Percentiles rank a stretch among this genome's conserved stretches.
Evolutionary conservation across 2,329 filamentous ascomycete species (phyloP).

Genomic region (Ustulina deusta): DNA sequence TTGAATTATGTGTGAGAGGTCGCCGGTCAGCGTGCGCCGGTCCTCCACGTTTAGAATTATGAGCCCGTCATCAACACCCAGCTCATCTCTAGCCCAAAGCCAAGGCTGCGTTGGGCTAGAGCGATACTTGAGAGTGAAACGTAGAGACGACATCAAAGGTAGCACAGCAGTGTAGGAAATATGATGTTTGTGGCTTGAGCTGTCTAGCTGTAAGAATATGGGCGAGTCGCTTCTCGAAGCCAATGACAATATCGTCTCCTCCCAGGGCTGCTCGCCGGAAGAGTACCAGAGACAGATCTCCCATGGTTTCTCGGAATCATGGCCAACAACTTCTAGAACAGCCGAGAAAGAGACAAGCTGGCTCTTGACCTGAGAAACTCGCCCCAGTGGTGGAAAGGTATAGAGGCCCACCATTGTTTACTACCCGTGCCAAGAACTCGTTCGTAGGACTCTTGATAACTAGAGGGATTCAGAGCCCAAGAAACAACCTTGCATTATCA

Average conservation of each 20-base stretch:
- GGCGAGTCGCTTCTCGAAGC: conserved; percentile 53
- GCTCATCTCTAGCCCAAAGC: conserved; percentile 77
- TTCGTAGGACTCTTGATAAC: neutral
- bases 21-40: conserved; percentile 46
- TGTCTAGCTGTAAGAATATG: conserved; percentile 62
- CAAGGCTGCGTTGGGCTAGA: conserved; percentile 65
- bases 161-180: conserved; percentile 69
- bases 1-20: conserved; percentile 67
- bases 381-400: conserved; percentile 78
- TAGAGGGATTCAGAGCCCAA: neutral
- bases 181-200: conserved; percentile 52
- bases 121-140: conserved; percentile 80
- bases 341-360: conserved; percentile 71
- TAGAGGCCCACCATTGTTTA: conserved; percentile 54
- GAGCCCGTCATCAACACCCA: conserved; percentile 71
- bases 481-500: neutral
- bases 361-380: conserved; percentile 71
- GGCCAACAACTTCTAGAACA: conserved; percentile 73
- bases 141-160: conserved; percentile 60
- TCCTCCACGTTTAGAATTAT: conserved; percentile 63
- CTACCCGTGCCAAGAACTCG: neutral
- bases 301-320: conserved; percentile 70
- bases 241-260: conserved; percentile 61
- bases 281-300: conserved; percentile 81
- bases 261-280: conserved; percentile 65